Evolutionary conservation across 805 yeast species (phyloP).

Genomic region (Wickerhamiella allomyrinae): DNA sequence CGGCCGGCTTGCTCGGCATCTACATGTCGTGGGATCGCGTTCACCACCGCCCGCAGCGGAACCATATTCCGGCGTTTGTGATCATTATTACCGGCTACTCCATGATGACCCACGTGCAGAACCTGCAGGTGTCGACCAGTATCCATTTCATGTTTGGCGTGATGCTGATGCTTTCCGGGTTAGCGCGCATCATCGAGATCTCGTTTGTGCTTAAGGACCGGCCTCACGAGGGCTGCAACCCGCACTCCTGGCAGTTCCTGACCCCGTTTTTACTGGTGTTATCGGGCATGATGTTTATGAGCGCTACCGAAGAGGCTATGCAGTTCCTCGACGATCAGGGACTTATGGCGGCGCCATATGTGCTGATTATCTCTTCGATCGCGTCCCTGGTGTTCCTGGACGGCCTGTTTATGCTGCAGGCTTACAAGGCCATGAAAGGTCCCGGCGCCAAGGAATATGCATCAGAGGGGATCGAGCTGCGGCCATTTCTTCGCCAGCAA

Average conservation of each 20-base stretch:
- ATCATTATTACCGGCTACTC: slow-evolving; percentile 86
- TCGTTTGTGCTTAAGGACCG: slow-evolving; percentile 55
- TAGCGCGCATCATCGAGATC: slow-evolving; percentile 63
- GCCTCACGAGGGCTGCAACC: slow-evolving; percentile 28
- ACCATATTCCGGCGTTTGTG: slow-evolving; percentile 68
- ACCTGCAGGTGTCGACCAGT: slow-evolving; percentile 61
- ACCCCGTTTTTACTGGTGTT: slow-evolving; percentile 69
- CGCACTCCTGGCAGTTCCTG: slow-evolving; percentile 67
- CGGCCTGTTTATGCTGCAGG: slow-evolving; percentile 43
- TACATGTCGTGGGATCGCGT: slow-evolving; percentile 51
- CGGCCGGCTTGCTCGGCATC: slow-evolving; percentile 79
- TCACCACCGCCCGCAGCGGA: slow-evolving; percentile 34
- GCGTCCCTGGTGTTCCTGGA: slow-evolving; percentile 60
- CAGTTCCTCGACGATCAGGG: slow-evolving; percentile 53
- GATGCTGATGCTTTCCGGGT: slow-evolving; percentile 66
- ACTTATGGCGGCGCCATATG: slow-evolving; percentile 76
- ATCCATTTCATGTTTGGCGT: slow-evolving; percentile 81
- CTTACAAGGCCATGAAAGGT: slow-evolving; percentile 35
- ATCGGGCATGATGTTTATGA: slow-evolving; percentile 75
- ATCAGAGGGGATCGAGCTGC: slow-evolving; percentile 19
- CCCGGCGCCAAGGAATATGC: slow-evolving; percentile 9
- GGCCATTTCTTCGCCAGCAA: slow-evolving; percentile 15
- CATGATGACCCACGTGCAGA: slow-evolving; percentile 82
- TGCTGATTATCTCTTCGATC: slow-evolving; percentile 53
- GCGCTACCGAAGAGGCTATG: slow-evolving; percentile 84